These are phyloP conservation scores for Aspergillus ochraceus DNA, from an alignment of 2,329 filamentous ascomycete species.

Conservation along the genomic window DNA sequence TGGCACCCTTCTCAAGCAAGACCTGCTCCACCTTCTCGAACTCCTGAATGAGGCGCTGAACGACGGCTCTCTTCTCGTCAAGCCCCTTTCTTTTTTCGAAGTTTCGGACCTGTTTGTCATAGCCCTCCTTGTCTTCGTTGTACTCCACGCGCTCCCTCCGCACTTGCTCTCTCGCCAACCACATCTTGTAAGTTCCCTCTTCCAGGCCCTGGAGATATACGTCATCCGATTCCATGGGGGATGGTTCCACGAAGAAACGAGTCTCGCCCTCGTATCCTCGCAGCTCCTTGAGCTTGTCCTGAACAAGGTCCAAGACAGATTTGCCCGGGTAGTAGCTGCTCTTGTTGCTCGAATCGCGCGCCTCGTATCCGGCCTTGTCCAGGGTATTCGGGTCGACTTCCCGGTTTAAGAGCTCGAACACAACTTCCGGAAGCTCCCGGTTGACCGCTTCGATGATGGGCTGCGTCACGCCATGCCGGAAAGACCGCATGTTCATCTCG, in stretches of 20 bases:
- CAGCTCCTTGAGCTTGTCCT: constrained; percentile 52
- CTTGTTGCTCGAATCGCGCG: not conserved
- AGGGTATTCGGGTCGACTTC: constrained; percentile 68
- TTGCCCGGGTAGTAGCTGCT: not conserved
- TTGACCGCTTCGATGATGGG: constrained; percentile 65
- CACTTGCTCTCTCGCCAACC: constrained; percentile 47
- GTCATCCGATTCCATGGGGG: constrained; percentile 43
- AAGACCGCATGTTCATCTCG: constrained; percentile 53
- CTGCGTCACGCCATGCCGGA: constrained; percentile 55
- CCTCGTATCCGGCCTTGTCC: constrained; percentile 38
- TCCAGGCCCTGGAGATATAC: constrained; percentile 53
- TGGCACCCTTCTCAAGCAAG: constrained; percentile 61
- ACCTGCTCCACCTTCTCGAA: constrained; percentile 57
- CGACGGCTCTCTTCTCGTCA: constrained; percentile 57
- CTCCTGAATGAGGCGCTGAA: constrained; percentile 52
- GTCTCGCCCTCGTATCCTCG: constrained; percentile 45
- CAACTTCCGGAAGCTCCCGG: constrained; percentile 53
- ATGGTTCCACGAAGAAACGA: constrained; percentile 8
- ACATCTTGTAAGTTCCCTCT: constrained; percentile 62
- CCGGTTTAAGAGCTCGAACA: constrained; percentile 59
- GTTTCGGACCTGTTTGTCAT: not conserved
- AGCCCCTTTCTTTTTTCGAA: constrained; percentile 25
- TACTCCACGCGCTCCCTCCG: constrained; percentile 38
- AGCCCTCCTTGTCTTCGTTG: constrained; percentile 37
- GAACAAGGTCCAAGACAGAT: constrained; percentile 63